Evolutionary conservation across 2,329 filamentous ascomycete species (phyloP), one percentile per base, ranked within the genome.

Genomic region (Karstenula rhodostoma): DNA sequence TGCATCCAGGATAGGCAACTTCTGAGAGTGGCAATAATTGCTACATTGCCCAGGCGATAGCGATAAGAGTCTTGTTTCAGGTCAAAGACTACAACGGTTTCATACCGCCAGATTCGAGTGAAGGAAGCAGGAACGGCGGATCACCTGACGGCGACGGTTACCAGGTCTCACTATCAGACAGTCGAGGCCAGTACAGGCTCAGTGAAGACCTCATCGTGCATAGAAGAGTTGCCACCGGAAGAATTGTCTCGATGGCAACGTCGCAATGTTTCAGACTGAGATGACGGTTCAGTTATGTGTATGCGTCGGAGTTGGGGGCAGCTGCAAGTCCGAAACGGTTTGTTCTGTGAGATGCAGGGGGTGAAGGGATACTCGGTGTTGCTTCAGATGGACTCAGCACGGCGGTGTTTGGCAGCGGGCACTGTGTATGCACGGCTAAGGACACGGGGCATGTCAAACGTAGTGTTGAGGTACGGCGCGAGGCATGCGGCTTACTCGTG

Each of bases 191-290:
- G 42, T 25, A 9, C 52, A 46, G 25, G 23, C n/a, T 17, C 15
- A 12, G 27, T 15, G 51, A 13, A 54, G 29, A 46, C 23, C 27
- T 37, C 27, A 47, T 55, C 19, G 42, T 22, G 40, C 37, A 43
- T 32, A 22, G 37, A n/a, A 54, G 37, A 37, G 8, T 17, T 44
- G n/a, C 40, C 17, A 33, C 33, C 53, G 53, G 53, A 27, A 56
- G 53, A 46, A 55, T 27, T 15, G 22, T 25, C 22, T 25, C 3
- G 29, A 43, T 48, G 53, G 44, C 42, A 56, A 48, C 33, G 43
- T 50, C n/a, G 25, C 43, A 15, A 29, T 56, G 54, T 56, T 44
- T 56, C 54, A 22, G 54, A 50, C 54, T 56, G 54, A 56, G 54
- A 56, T 44, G 17, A 8, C 44, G 40, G 54, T 50, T 29, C 54